phyloP scores from a whole-genome alignment of 192 early-diverging fungal genomes.

The Backusella parvicylindrica region DNA sequence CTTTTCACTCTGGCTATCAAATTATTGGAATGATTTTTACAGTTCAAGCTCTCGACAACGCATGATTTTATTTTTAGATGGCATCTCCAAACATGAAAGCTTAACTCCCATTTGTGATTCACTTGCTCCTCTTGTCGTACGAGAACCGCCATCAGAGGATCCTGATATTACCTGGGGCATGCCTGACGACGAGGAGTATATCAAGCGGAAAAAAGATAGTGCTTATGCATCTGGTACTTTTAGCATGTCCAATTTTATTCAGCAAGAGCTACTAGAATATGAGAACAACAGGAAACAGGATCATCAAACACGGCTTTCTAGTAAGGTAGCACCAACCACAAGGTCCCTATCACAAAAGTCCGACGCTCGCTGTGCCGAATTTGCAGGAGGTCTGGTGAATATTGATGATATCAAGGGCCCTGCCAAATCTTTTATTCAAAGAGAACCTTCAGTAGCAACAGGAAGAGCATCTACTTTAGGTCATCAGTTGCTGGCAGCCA shows the following conservation, averaged over 20 bases:
- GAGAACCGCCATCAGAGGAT: slow-evolving; percentile 28
- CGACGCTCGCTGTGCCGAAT: slow-evolving; percentile 4
- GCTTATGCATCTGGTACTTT: slow-evolving; percentile 21
- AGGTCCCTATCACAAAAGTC: neutral
- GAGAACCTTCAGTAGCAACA: neutral
- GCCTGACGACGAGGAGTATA: neutral
- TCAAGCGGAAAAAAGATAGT: slow-evolving; percentile 17
- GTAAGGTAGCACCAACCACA: neutral
- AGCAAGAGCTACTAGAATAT: neutral
- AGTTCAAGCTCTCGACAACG: slow-evolving; percentile 14
- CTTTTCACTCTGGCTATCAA: slow-evolving; percentile 28
- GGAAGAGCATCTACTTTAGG: slow-evolving; percentile 6
- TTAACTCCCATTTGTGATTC: slow-evolving; percentile 29
- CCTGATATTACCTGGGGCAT: slow-evolving; percentile 26
- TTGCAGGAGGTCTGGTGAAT: slow-evolving; percentile 16
- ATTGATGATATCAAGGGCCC: neutral
- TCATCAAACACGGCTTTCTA: neutral
- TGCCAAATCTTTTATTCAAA: neutral
- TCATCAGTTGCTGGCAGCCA: neutral
- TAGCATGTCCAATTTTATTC: neutral
- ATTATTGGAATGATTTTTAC: slow-evolving; percentile 37
- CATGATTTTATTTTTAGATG: slow-evolving; percentile 28
- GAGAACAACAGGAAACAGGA: neutral
- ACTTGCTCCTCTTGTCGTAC: slow-evolving; percentile 23
- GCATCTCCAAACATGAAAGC: slow-evolving; percentile 18